Base-by-base conservation (phyloP, 2,329 filamentous ascomycete genomes). In the Cytospora chrysosperma region DNA sequence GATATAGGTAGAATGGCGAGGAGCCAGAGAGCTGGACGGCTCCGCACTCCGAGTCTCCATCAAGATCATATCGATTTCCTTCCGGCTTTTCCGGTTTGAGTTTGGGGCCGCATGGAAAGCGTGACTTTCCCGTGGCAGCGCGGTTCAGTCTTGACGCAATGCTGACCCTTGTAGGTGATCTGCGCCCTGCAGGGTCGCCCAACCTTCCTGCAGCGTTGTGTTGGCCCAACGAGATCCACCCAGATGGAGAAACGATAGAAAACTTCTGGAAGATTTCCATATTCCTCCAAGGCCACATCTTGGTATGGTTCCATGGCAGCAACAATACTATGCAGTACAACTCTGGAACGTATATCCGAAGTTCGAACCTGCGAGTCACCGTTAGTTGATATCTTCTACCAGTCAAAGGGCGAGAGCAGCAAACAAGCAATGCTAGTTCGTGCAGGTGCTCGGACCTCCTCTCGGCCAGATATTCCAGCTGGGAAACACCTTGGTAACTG, bases 181-280 rank as follows among this genome's bases (percentile, higher is more conserved):
- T 61, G 59, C 63, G 43, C 51, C 59, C 50, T 65, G 63, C 63
- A 65, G 59, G 55, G 59, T 51, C 59, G 55, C 55, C 63, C 60
- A 59, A 59, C 51, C 50, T 59, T 61, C 62, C 54, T 56, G 59
- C 63, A 62, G 40, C 58, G 55, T 54, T 59, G 63, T 54, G 63
- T 50, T 62, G 63, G 63, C 63, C 59, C 56, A 65, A 61, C 59
- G 43, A 62, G 59, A 62, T 40, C 63, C 54, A 61, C 57, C 50
- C 30, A 55, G 55, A 43, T 43, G 55, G 55, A 60, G 62, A 62
- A 55, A 50, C 34, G 21, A 40, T 51, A 26, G 59, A 65, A 62
- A 55, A 56, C 37, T 65, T 65, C 63, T 65, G 49, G 63, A 61
- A 61, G 37, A 54, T 59, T 65, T 50, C 58, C 55, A 50, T 51